A percentile compares a stretch with the other conserved stretches of the same genome.
These are phyloP conservation scores for Cladophialophora yegresii DNA, from an alignment of 2,329 filamentous ascomycete genomes.

Conservation along the genomic window DNA sequence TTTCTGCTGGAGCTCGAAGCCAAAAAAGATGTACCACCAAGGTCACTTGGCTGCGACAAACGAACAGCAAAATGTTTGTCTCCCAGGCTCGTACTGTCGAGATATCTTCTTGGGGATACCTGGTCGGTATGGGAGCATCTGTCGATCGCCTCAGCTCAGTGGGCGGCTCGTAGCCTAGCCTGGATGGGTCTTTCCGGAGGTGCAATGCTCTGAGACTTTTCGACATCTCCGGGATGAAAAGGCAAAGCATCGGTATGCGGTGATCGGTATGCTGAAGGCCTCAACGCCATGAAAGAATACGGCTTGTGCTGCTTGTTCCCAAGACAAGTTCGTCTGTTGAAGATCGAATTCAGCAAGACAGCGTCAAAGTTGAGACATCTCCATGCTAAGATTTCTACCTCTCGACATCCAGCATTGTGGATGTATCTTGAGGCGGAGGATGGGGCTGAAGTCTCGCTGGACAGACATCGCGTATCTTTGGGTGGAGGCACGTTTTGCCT, in stretches of 20 bases:
- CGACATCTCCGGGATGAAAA: neutral
- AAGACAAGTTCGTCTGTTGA: neutral
- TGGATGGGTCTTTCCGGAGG: neutral
- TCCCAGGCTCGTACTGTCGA: neutral
- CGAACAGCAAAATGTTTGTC: neutral
- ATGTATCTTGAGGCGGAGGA: too few species aligned
- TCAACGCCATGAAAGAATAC: neutral
- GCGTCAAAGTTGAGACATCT: too few species aligned
- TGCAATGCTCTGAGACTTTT: neutral
- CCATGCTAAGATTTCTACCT: too few species aligned
- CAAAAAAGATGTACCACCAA: neutral
- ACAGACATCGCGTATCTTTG: too few species aligned
- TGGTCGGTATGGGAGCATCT: neutral
- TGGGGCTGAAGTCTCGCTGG: too few species aligned
- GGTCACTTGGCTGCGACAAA: neutral
- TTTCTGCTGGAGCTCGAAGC: neutral
- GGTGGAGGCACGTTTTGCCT: too few species aligned
- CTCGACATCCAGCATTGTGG: too few species aligned
- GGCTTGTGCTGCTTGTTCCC: neutral
- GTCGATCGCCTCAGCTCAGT: neutral
- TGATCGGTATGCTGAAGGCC: neutral
- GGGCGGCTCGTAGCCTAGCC: neutral
- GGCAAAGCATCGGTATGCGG: neutral
- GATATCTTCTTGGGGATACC: neutral
- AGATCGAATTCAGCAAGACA: neutral